Evolutionary conservation across 2,329 filamentous ascomycete genomes (phyloP).

Genomic region (Botryotinia globosa): DNA sequence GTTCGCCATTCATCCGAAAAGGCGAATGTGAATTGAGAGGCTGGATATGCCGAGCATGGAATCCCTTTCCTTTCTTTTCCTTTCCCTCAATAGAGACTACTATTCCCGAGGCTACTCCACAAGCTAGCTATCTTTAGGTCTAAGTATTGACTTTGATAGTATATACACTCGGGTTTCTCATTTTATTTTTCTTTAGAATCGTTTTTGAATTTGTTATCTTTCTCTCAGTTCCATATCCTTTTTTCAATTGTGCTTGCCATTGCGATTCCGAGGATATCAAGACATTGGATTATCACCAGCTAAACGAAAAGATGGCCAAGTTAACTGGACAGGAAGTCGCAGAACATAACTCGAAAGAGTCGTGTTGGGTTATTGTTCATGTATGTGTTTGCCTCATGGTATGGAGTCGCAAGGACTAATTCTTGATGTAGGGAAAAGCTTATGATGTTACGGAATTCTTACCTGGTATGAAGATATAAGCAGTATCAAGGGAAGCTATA

Average conservation of each 20-base stretch:
- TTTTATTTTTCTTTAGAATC: background rate
- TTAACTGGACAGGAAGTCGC: conserved; percentile 57
- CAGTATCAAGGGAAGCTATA: background rate
- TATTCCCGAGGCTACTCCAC: conserved; percentile 14
- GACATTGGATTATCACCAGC: background rate
- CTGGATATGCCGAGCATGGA: conserved; percentile 15
- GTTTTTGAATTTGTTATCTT: background rate
- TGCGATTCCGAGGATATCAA: background rate
- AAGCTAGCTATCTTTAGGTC: background rate
- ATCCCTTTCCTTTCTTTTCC: background rate
- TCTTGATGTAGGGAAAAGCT: conserved; percentile 60
- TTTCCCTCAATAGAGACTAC: background rate
- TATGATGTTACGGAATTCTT: conserved; percentile 90
- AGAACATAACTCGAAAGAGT: conserved; percentile 75
- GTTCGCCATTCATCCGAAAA: conserved; percentile 22
- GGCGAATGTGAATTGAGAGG: conserved; percentile 6
- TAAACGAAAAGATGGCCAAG: conserved; percentile 29
- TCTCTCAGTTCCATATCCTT: background rate
- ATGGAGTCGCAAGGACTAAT: conserved; percentile 22
- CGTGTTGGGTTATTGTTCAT: conserved; percentile 90
- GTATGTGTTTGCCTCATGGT: conserved; percentile 43
- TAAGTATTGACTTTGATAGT: background rate
- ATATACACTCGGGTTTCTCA: background rate
- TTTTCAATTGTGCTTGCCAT: background rate
- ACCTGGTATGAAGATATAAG: conserved; percentile 52